Evolutionary conservation across 805 yeast genomes (phyloP), one percentile per base, ranked within the genome.

Genomic region (Suhomyces tanzawaensis): DNA sequence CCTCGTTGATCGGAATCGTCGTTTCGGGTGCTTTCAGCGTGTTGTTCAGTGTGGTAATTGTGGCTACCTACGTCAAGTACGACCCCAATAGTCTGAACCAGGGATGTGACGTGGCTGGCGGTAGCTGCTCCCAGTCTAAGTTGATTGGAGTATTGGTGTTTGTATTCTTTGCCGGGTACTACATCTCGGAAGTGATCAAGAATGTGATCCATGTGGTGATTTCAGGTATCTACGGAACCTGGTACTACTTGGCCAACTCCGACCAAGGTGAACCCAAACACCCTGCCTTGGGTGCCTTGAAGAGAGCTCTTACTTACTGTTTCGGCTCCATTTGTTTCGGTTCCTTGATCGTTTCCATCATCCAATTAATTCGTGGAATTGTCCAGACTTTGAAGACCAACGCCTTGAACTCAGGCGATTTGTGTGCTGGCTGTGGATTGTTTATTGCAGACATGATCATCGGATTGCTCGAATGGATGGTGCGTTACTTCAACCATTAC

Each of bases 261-360:
- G 88, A 82, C 55, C 83, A 82, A 57, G 89, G 89, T 3, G 82
- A 77, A 66, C 95, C 96, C 22, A 72, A 57, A 50, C 73, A 76
- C 68, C 91, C 95, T 3, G 93, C 95, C 1, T 65, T 81, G 44
- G 89, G 93, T 2, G 82, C 96, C 2, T 78, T 89, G 47, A 77
- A 71, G 51, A 74, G 95, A 48, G 87, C 95, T 1, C 60, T 86
- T 60, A 84, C 95, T 3, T 84, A 81, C 56, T 86, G 95, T 7
- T 83, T 89, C 53, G 97, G 98, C 2, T 85, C 95, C 2, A 82
- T 90, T 39, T 84, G 95, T 57, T 84, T 86, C 54, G 96, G 96
- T 0, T 82, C 88, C 2, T 60, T 84, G 52, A 72, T 84, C 56
- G 85, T 85, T 27, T 78, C 87, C 0, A 45, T 87, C 18, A 73